phyloP scores from a whole-genome alignment of 2,329 filamentous ascomycete species.

The Fusarium veterinarium region DNA sequence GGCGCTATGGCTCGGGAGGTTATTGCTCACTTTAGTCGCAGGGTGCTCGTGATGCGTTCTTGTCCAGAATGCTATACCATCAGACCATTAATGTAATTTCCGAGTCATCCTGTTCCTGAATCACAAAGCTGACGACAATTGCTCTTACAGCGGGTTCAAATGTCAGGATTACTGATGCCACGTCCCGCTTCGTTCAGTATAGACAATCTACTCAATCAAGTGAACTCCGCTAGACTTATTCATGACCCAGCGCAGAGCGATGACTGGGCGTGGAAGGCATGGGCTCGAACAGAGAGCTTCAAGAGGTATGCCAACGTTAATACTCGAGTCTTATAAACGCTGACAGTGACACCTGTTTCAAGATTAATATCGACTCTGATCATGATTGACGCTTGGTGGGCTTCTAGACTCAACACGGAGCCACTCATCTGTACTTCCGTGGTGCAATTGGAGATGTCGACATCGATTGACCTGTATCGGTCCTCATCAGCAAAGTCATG shows the following conservation, averaged over 20 bases:
- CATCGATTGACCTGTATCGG: not conserved
- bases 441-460: slow-evolving; percentile 1
- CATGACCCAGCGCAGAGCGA: not conserved
- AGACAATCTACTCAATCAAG: not conserved
- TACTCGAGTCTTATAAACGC: too few relatives aligned
- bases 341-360: rapidly evolving
- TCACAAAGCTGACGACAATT: too few relatives aligned
- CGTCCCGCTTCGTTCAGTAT: not conserved
- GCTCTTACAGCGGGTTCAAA: not conserved
- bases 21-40: too few relatives aligned
- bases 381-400: slow-evolving; percentile 8
- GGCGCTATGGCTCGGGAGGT: too few relatives aligned
- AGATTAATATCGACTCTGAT: slow-evolving; percentile 2
- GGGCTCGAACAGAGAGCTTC: not conserved
- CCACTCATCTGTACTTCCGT: not conserved
- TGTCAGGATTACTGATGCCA: not conserved
- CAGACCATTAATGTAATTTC: not conserved
- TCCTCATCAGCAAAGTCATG: slow-evolving; percentile 1
- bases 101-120: rapidly evolving
- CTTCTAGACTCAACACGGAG: not conserved
- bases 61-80: not conserved
- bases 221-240: not conserved
- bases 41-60: not conserved
- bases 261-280: slow-evolving; percentile 6
- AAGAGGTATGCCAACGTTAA: not conserved